Evolutionary conservation across 1,284 basidiomycete genomes (phyloP), one percentile per base, ranked within the genome.

Genomic region (Apiotrichum gamsii): DNA sequence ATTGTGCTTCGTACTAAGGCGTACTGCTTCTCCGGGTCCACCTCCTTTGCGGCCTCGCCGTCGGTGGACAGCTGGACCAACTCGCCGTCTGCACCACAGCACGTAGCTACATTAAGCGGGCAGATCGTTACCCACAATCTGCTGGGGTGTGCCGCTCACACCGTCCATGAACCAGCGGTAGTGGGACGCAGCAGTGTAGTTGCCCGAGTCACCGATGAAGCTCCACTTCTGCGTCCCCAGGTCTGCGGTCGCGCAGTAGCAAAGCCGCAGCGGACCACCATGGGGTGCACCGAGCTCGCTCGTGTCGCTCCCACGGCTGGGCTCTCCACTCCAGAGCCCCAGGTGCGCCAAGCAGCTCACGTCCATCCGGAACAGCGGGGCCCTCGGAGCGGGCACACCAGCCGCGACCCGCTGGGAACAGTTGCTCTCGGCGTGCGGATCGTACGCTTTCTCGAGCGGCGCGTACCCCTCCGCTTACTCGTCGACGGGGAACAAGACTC

Each of bases 101-200:
- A 39, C 44, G 24, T 41, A 47, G 5, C 44, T 47, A 42, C 47
- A 53, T 44, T 53, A 49, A 0, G 41, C 29, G 18, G 44, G 36
- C 31, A 49, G 47, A n/a, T 29, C 8, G 9, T 31, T 31, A 19
- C 52, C 52, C 15, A 47, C n/a, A 19, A 53, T 49, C 32, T 19
- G 16, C 8, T 10, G n/a, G 14, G 23, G 9, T 2, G 52, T 47
- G 23, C 18, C 18, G 20, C 29, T 37, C 8, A 30, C 43, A 3
- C 18, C 5, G 42, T 53, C 47, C 3, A 53, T 29, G 23, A 49
- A 31, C 47, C 45, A 53, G 33, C 52, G 52, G 42, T 53, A 53
- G 30, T 34, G 36, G 18, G 37, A 41, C 6, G 44, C 37, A 2
- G 47, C 47, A 33, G 20, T 30, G 44, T 53, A 53, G 13, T 6